A percentile compares a stretch with the other conserved stretches of the same genome.
These are phyloP conservation scores for Mycena vitilis DNA, from an alignment of 768 basidiomycete genomes.

Conservation along the genomic window DNA sequence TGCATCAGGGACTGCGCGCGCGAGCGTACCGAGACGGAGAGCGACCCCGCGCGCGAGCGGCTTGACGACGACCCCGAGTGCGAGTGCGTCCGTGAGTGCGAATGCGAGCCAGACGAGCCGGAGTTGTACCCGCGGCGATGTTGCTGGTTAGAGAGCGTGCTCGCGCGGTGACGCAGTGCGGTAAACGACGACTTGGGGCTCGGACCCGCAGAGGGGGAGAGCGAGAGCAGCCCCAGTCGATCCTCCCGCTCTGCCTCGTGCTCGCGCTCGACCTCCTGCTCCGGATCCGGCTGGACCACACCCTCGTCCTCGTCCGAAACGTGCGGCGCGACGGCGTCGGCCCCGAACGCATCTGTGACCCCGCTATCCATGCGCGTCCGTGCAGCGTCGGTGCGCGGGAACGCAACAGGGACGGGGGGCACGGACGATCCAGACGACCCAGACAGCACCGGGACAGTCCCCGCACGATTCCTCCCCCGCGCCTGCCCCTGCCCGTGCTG, in stretches of 20 bases:
- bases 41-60: constrained; percentile 51
- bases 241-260: constrained; percentile 76
- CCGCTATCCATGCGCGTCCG: constrained; percentile 32
- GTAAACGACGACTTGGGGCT: constrained; percentile 63
- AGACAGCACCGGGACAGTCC: constrained; percentile 39
- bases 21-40: constrained; percentile 63
- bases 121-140: constrained; percentile 40
- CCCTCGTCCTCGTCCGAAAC: constrained; percentile 5
- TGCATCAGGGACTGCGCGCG: constrained; percentile 77
- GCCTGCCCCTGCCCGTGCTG: constrained; percentile 38
- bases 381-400: constrained; percentile 26
- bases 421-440: constrained; percentile 36
- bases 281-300: background rate
- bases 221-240: constrained; percentile 64
- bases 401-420: constrained; percentile 22
- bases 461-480: constrained; percentile 36
- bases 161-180: constrained; percentile 53
- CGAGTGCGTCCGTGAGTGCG: constrained; percentile 46
- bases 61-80: constrained; percentile 55
- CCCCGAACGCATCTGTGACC: constrained; percentile 37
- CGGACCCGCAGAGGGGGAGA: constrained; percentile 46
- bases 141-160: constrained; percentile 37
- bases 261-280: constrained; percentile 15
- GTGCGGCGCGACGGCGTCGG: constrained; percentile 18
- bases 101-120: constrained; percentile 42